Evolutionary conservation across 1,284 basidiomycete species (phyloP).

Genomic region (Melampsora americana): DNA sequence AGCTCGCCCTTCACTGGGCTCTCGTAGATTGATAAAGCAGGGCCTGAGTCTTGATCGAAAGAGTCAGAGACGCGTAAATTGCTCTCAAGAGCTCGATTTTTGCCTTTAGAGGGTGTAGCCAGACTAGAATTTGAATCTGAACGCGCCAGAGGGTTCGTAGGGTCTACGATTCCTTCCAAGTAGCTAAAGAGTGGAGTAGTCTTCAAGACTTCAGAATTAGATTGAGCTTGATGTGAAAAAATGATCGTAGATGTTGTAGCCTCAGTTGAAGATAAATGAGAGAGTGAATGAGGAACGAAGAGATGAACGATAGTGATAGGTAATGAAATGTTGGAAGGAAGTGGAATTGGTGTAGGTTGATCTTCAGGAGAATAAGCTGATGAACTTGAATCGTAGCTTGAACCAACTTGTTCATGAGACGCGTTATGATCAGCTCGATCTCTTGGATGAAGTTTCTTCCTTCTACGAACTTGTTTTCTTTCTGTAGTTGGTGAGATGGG

Average conservation of each 20-base stretch:
- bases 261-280: neutral
- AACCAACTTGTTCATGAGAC: neutral
- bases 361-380: neutral
- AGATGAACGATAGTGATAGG: conserved; percentile 48
- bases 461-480: neutral
- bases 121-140: conserved; percentile 29
- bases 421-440: neutral
- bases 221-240: neutral
- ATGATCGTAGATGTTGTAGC: neutral
- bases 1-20: conserved; percentile 72
- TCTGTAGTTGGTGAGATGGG: neutral
- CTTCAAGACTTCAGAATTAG: conserved; percentile 37
- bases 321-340: conserved; percentile 45
- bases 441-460: neutral
- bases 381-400: neutral
- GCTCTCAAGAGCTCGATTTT: conserved; percentile 12
- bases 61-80: conserved; percentile 33
- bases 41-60: conserved; percentile 4
- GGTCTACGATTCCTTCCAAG: conserved; percentile 44
- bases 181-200: conserved; percentile 48
- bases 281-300: conserved; percentile 3
- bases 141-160: conserved; percentile 17
- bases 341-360: conserved; percentile 44
- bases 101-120: conserved; percentile 35
- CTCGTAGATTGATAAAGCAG: conserved; percentile 75